These are phyloP conservation scores for Colletotrichum viniferum DNA, from an alignment of 2,329 filamentous ascomycete genomes.

Conservation along the genomic window DNA sequence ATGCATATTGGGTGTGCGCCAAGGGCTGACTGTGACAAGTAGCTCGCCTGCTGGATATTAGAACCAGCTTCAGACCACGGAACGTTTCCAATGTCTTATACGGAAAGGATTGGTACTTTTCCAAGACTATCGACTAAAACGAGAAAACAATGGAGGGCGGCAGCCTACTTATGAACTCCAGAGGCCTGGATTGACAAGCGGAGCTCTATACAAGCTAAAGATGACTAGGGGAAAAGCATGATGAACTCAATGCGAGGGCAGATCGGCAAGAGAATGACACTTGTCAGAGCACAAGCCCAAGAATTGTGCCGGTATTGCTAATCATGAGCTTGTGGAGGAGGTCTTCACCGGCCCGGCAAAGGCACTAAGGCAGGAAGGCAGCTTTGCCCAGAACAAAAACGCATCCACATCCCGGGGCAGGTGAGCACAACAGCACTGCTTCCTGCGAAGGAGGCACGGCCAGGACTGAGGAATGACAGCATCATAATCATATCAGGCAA, in stretches of 20 bases:
- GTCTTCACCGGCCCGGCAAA: not conserved
- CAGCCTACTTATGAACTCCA: constrained; percentile 3
- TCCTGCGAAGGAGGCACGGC: not conserved
- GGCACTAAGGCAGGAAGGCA: not conserved
- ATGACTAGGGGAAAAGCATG: not conserved
- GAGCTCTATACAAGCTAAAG: not conserved
- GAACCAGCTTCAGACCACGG: not conserved
- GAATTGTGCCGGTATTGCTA: not conserved
- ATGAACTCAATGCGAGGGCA: not conserved
- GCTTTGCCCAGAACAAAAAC: not conserved
- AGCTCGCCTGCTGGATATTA: not conserved
- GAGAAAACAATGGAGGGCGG: not conserved
- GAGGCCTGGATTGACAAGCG: not conserved
- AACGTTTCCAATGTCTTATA: not conserved
- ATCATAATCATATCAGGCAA: not conserved
- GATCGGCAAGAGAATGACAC: constrained; percentile 2
- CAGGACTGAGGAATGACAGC: not conserved
- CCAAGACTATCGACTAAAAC: not conserved
- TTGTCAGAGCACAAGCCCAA: not conserved
- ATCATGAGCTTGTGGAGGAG: not conserved
- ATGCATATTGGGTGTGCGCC: constrained; percentile 4
- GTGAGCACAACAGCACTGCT: not conserved
- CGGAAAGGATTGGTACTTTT: not conserved
- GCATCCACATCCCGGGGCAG: not conserved
- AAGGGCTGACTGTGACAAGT: not conserved